Percentiles rank a stretch among this genome's conserved stretches.
Evolutionary conservation across 2,329 filamentous ascomycete genomes (phyloP).

Genomic region (Exophiala mesophila): DNA sequence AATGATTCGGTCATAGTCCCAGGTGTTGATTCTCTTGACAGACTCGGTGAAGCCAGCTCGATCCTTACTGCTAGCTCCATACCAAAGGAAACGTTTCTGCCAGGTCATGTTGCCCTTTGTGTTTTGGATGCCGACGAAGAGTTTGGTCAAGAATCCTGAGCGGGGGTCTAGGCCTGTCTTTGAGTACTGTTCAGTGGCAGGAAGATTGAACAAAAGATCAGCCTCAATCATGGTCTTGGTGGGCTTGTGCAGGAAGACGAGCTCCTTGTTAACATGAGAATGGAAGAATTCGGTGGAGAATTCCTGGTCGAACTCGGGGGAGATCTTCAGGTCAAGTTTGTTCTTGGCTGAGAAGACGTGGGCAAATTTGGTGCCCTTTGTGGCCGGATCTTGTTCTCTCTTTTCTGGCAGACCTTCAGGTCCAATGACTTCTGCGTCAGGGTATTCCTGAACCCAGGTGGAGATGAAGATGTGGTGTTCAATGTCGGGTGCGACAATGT

Average conservation of each 20-base stretch:
- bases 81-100: conserved; percentile 80
- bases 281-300: conserved; percentile 83
- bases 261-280: conserved; percentile 74
- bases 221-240: conserved; percentile 77
- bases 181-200: conserved; percentile 77
- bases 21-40: conserved; percentile 62
- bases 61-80: conserved; percentile 59
- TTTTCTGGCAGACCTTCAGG: conserved; percentile 81
- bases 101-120: conserved; percentile 62
- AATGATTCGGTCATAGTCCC: conserved; percentile 82
- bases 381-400: conserved; percentile 55
- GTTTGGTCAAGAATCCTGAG: conserved; percentile 55
- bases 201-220: conserved; percentile 88
- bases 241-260: conserved; percentile 80
- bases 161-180: conserved; percentile 47
- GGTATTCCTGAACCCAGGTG: conserved; percentile 75
- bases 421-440: conserved; percentile 72
- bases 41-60: conserved; percentile 65
- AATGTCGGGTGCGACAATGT: conserved; percentile 80
- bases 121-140: conserved; percentile 55
- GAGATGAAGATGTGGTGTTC: conserved; percentile 95
- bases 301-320: conserved; percentile 75
- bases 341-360: conserved; percentile 59
- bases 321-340: conserved; percentile 53
- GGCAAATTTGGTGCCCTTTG: conserved; percentile 58